phyloP scores from a whole-genome alignment of 2,329 filamentous ascomycete species.

The Aspergillus pseudoglaucus region DNA sequence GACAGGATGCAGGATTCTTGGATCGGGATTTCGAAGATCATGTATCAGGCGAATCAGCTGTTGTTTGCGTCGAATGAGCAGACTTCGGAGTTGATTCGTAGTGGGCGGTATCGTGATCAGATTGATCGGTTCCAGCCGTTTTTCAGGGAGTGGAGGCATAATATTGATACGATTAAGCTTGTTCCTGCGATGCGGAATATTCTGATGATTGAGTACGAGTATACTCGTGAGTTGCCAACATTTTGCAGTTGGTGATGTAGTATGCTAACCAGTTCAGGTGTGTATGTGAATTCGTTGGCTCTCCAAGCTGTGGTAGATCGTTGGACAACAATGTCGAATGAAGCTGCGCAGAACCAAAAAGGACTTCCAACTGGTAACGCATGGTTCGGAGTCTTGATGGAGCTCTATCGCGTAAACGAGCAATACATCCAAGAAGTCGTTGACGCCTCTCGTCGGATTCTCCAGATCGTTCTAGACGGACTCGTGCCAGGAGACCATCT shows the following conservation, averaged over 20 bases:
- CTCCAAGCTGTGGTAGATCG: conserved; percentile 92
- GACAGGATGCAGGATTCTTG: conserved; percentile 71
- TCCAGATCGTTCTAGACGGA: conserved; percentile 54
- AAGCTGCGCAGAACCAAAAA: conserved; percentile 27
- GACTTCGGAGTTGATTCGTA: conserved; percentile 83
- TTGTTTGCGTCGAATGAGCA: conserved; percentile 82
- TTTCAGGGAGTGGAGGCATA: conserved; percentile 69
- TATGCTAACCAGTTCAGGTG: conserved; percentile 20
- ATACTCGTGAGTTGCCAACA: conserved; percentile 59
- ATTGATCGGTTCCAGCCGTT: conserved; percentile 76
- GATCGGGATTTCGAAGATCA: conserved; percentile 86
- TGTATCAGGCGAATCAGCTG: conserved; percentile 83
- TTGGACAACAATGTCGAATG: conserved; percentile 64
- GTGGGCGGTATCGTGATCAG: conserved; percentile 72
- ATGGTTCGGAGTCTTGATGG: conserved; percentile 36
- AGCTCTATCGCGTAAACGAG: conserved; percentile 52
- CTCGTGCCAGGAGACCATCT: conserved; percentile 53
- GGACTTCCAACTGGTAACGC: conserved; percentile 25
- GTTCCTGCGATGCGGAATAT: conserved; percentile 62
- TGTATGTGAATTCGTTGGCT: conserved; percentile 90
- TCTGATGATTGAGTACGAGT: conserved; percentile 89
- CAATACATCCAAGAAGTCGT: conserved; percentile 58
- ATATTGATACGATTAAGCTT: conserved; percentile 70
- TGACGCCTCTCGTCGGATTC: conserved; percentile 54
- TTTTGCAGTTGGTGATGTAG: background rate